Evolutionary conservation across 495 filamentous ascomycete species (phyloP).

Genomic region (Penicillium parvum): DNA sequence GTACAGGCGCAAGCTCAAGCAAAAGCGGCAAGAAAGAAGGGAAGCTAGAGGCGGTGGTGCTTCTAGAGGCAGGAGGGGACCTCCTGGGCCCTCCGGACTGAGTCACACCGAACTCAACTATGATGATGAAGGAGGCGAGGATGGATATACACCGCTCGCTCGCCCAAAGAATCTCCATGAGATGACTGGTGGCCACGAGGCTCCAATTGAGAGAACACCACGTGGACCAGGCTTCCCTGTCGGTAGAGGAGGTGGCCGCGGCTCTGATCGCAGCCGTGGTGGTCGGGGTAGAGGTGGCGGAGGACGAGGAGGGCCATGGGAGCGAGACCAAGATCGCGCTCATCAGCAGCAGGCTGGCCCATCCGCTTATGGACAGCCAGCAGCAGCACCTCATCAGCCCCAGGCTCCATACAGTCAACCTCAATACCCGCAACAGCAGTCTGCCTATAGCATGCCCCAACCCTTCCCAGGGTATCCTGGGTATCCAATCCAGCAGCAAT

Average conservation of each 20-base stretch:
- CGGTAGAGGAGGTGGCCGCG: conserved; percentile 38
- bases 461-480: conserved; percentile 29
- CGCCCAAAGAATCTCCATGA: conserved; percentile 58
- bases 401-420: conserved; percentile 27
- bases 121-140: conserved; percentile 46
- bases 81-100: conserved; percentile 36
- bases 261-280: conserved; percentile 44
- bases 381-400: conserved; percentile 20
- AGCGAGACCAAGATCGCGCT: conserved; percentile 38
- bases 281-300: conserved; percentile 44
- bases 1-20: conserved; percentile 65
- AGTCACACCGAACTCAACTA: conserved; percentile 52
- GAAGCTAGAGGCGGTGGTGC: conserved; percentile 32
- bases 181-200: conserved; percentile 43
- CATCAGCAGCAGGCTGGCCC: conserved; percentile 29
- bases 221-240: conserved; percentile 33
- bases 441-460: conserved; percentile 27
- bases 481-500: conserved; percentile 33
- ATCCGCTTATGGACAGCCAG: conserved; percentile 10
- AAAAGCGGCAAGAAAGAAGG: conserved; percentile 50
- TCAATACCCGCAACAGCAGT: conserved; percentile 22
- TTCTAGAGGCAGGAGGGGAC: conserved; percentile 30
- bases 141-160: conserved; percentile 62
- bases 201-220: conserved; percentile 45
- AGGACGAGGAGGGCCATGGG: conserved; percentile 43